Evolutionary conservation across 495 filamentous ascomycete genomes (phyloP).

Genomic region (Podospora australis): DNA sequence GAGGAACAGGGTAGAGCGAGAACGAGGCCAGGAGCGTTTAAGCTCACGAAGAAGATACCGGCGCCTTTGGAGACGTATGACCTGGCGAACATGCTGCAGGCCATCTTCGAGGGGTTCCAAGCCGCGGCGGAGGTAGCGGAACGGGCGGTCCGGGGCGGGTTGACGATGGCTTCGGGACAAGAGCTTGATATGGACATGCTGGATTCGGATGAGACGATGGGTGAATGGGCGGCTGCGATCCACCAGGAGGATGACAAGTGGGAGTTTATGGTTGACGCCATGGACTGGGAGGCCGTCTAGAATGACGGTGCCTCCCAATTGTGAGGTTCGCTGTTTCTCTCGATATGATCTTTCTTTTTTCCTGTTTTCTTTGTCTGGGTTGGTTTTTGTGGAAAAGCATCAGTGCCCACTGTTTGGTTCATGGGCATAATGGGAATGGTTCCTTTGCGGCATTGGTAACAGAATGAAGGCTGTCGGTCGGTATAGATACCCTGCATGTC

Average conservation of each 20-base stretch:
- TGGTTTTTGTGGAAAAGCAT: too few species aligned
- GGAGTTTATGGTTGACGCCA: conserved; percentile 59
- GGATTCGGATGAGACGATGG: background rate
- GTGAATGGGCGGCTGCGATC: conserved; percentile 24
- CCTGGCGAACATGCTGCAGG: conserved; percentile 47
- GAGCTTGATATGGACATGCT: conserved; percentile 9
- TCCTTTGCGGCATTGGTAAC: too few species aligned
- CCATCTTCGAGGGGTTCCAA: conserved; percentile 36
- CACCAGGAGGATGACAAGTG: conserved; percentile 37
- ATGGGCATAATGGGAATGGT: too few species aligned
- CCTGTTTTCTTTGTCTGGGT: too few species aligned
- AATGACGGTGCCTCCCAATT: too few species aligned
- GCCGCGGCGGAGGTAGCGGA: conserved; percentile 27
- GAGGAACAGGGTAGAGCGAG: conserved; percentile 25
- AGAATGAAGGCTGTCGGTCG: too few species aligned
- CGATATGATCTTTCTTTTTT: too few species aligned
- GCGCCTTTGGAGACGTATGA: conserved; percentile 48
- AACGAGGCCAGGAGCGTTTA: conserved; percentile 22
- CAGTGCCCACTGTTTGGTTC: too few species aligned
- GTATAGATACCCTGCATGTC: too few species aligned
- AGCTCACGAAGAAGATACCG: conserved; percentile 16
- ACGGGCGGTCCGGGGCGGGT: conserved; percentile 13
- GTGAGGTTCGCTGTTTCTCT: too few species aligned
- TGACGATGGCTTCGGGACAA: background rate
- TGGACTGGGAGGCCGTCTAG: conserved; percentile 57